Conservation (phyloP, 345 rosid species). For the Gossypium arboreum region DNA sequence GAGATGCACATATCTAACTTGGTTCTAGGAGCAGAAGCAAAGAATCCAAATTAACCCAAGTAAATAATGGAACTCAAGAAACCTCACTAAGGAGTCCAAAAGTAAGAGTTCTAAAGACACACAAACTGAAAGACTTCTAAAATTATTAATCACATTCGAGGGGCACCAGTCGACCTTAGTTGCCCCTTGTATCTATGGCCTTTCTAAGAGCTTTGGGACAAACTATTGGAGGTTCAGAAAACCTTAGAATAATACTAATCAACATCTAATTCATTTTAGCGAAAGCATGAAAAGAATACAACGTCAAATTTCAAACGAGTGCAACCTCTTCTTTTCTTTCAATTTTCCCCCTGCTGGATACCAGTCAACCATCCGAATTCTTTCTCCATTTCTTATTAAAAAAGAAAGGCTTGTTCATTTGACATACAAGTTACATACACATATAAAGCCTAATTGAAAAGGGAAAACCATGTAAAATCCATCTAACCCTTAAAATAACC, state of each 20-base stretch:
- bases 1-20: background rate
- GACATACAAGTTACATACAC: background rate
- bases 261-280: background rate
- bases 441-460: background rate
- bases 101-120: background rate
- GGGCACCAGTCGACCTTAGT: background rate
- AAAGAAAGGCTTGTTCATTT: background rate
- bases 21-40: slow-evolving; percentile 3
- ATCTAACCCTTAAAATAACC: background rate
- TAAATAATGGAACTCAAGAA: background rate
- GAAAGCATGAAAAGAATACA: background rate
- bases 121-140: background rate
- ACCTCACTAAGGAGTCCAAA: background rate
- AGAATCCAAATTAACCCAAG: background rate
- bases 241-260: background rate
- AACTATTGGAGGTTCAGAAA: background rate
- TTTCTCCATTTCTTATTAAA: background rate
- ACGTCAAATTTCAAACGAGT: background rate
- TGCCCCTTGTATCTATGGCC: background rate
- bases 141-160: background rate
- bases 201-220: background rate
- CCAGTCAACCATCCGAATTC: background rate
- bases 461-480: background rate
- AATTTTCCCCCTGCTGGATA: background rate
- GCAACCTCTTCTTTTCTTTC: background rate